phyloP scores from a whole-genome alignment of 805 yeast species.

The Sugiyamaella boreocaroliniensis region DNA sequence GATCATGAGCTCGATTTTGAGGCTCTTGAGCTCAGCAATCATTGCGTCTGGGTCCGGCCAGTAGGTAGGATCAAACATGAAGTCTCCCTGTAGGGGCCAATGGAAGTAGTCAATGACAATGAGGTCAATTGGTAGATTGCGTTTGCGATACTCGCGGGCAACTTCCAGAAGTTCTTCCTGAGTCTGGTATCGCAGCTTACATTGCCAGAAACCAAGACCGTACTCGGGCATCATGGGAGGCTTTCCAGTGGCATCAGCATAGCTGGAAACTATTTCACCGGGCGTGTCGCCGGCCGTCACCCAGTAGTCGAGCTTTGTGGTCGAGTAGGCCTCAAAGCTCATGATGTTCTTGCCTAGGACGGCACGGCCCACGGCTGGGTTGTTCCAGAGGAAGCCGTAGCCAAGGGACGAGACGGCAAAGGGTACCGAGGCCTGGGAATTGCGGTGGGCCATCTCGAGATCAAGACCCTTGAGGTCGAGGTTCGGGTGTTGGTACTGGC shows the following conservation, averaged over 20 bases:
- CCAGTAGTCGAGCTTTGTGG: slow-evolving; percentile 14
- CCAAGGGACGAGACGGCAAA: slow-evolving; percentile 18
- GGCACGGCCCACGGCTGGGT: slow-evolving; percentile 18
- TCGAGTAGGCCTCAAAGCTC: slow-evolving; percentile 17
- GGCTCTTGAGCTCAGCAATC: slow-evolving; percentile 13
- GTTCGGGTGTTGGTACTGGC: slow-evolving; percentile 18
- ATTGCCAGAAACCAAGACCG: slow-evolving; percentile 20
- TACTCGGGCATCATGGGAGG: slow-evolving; percentile 19
- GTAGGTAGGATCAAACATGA: slow-evolving; percentile 16
- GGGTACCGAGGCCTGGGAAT: slow-evolving; percentile 20
- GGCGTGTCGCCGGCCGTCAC: slow-evolving; percentile 19
- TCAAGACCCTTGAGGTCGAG: slow-evolving; percentile 17
- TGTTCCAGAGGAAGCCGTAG: slow-evolving; percentile 18
- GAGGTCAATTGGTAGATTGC: slow-evolving; percentile 17
- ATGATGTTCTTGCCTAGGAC: slow-evolving; percentile 18
- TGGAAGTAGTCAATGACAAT: slow-evolving; percentile 18
- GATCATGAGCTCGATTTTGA: slow-evolving; percentile 17
- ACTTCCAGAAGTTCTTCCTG: slow-evolving; percentile 18
- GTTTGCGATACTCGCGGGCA: slow-evolving; percentile 14
- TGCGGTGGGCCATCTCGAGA: slow-evolving; percentile 18
- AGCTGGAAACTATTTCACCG: slow-evolving; percentile 15
- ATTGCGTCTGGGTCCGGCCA: slow-evolving; percentile 22
- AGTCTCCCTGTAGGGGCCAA: slow-evolving; percentile 19
- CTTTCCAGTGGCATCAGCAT: slow-evolving; percentile 17
- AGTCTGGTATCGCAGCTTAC: slow-evolving; percentile 18